Evolutionary conservation across 495 filamentous ascomycete species (phyloP).

Genomic region (Trypethelium eluteriae): DNA sequence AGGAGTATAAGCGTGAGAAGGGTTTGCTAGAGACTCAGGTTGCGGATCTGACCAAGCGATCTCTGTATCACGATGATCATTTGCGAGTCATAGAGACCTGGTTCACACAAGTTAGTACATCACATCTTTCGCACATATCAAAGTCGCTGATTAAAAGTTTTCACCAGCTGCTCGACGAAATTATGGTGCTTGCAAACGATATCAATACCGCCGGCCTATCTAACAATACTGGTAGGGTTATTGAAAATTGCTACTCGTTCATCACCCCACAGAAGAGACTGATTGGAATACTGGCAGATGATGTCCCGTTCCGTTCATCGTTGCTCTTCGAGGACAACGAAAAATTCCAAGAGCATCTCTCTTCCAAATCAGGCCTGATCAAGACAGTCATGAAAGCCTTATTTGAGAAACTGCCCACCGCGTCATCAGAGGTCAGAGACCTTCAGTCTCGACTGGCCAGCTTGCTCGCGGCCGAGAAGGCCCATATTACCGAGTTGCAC

Average conservation of each 20-base stretch:
- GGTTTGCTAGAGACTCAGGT: slow-evolving; percentile 65
- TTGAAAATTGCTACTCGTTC: slow-evolving; percentile 27
- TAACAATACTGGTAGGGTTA: not conserved
- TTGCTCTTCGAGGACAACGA: slow-evolving; percentile 57
- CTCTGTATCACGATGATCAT: slow-evolving; percentile 80
- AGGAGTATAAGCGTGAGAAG: slow-evolving; percentile 89
- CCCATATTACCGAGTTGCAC: slow-evolving; percentile 66
- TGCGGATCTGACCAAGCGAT: slow-evolving; percentile 64
- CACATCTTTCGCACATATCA: not conserved
- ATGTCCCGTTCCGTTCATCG: slow-evolving; percentile 44
- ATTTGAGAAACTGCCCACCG: slow-evolving; percentile 38
- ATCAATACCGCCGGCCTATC: slow-evolving; percentile 15
- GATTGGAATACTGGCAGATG: slow-evolving; percentile 4
- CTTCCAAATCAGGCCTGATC: slow-evolving; percentile 53
- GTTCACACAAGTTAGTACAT: slow-evolving; percentile 71
- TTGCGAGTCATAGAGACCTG: slow-evolving; percentile 81
- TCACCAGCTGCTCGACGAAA: slow-evolving; percentile 72
- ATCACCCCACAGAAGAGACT: slow-evolving; percentile 30
- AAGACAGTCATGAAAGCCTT: slow-evolving; percentile 52
- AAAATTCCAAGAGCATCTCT: slow-evolving; percentile 71
- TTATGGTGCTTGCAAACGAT: slow-evolving; percentile 55
- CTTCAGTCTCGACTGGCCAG: slow-evolving; percentile 66
- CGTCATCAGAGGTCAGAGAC: slow-evolving; percentile 56
- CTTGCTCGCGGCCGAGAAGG: slow-evolving; percentile 74
- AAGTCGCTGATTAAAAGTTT: slow-evolving; percentile 13